A percentile compares a stretch with the other conserved stretches of the same genome.
phyloP scores from a whole-genome alignment of 2,329 filamentous ascomycete species.

The Colletotrichum chrysophilum region DNA sequence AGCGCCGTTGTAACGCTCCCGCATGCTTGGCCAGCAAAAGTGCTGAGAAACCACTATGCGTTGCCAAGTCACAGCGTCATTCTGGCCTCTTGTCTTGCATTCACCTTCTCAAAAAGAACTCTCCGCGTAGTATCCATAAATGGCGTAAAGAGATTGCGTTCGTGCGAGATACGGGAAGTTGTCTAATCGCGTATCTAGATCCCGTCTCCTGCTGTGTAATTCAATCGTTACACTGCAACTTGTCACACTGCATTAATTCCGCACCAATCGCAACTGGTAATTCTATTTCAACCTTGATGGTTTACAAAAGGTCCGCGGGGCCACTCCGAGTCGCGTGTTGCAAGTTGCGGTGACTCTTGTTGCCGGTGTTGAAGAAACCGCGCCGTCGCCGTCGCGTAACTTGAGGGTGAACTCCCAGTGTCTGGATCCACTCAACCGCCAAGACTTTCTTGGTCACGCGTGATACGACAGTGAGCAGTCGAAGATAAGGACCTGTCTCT shows the following conservation, averaged over 20 bases:
- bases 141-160: conserved; percentile 17
- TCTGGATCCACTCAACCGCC: background rate
- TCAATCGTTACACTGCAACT: background rate
- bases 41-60: background rate
- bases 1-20: conserved; percentile 8
- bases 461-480: background rate
- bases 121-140: background rate
- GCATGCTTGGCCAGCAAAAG: background rate
- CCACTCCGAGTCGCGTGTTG: background rate
- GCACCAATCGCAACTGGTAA: background rate
- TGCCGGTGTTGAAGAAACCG: background rate
- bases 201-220: background rate
- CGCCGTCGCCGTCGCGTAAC: background rate
- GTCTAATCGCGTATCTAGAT: background rate
- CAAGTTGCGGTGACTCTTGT: background rate
- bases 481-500: background rate
- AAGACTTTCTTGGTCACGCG: background rate
- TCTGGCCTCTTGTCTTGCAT: background rate
- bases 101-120: conserved; percentile 17
- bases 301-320: background rate
- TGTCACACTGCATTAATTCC: background rate
- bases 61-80: conserved; percentile 12
- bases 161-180: conserved; percentile 9
- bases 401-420: background rate
- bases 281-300: background rate